Base-by-base conservation (phyloP, 1,139 yeast species). In the Debaryomyces udenii region DNA sequence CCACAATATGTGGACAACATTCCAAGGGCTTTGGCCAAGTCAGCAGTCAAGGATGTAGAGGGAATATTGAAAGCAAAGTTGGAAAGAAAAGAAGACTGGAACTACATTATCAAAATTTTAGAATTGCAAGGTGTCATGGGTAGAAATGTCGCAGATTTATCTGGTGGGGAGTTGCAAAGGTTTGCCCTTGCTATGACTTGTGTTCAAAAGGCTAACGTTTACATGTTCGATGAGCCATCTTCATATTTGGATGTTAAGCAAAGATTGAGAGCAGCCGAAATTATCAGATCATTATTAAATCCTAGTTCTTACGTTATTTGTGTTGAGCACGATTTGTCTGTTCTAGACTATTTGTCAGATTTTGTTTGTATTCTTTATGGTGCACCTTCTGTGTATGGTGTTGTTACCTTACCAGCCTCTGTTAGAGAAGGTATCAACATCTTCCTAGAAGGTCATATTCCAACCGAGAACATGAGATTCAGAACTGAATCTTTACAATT, bases 191-290 rank as follows among this genome's bases (percentile, higher is more conserved):
- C 94, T 56, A 84, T 93, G 89, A 87, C 98, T 14, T 89, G 96
- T 75, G 91, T 91, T 36, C 98, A 93, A 70, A 76, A 74, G 27
- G 98, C 98, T 43, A 88, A 90, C 57, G 98, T 93, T 37, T 93
- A 93, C 70, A 93, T 93, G 99, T 93, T 93, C 66, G 99, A 93
- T 72, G 99, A 93, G 74, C 99, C 99, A 39, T 91, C 98, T 20
- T 93, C 99, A 10, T 93, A 93, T 70, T 75, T 93, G 66, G 99
- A 93, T 78, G 98, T 93, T 51, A 93, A 93, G 71, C 99, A 93
- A 72, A 93, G 99, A 81, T 81, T 93, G 66, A 87, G 94, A 61
- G 99, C 99, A 42, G 99, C 99, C 44, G 84, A 83, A 66, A 83
- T 89, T 60, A 93, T 93, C 57, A 84, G 99, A 70, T 83, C 94